Conservation (phyloP, 345 rosid species). For the Arabis hirsuta region DNA sequence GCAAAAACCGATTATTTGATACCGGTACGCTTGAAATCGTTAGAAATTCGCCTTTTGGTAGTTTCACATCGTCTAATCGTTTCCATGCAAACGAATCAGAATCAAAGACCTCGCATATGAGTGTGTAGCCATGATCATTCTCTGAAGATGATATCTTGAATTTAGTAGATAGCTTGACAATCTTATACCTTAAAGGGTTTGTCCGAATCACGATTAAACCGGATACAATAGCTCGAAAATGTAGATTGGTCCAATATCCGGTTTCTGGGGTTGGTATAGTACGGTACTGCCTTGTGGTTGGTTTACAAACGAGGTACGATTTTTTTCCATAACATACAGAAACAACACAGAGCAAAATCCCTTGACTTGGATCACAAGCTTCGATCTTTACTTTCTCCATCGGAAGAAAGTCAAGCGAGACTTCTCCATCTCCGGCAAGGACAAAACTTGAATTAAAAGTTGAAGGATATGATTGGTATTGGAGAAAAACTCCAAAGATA, state of each 20-base stretch:
- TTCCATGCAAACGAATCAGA: slow-evolving; percentile 1
- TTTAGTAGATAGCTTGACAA: not conserved
- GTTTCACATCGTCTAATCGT: not conserved
- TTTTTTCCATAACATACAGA: not conserved
- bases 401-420: not conserved
- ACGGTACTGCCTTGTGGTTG: not conserved
- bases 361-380: not conserved
- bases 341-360: not conserved
- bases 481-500: not conserved
- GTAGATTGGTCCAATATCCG: not conserved
- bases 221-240: not conserved
- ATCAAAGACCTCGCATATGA: not conserved
- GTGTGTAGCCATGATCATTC: not conserved
- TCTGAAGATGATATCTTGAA: not conserved
- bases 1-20: not conserved
- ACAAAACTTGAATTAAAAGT: not conserved
- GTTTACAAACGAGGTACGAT: not conserved
- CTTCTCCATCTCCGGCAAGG: not conserved
- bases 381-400: not conserved
- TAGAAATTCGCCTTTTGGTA: not conserved
- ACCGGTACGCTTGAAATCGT: not conserved
- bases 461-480: not conserved
- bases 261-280: not conserved
- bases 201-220: not conserved
- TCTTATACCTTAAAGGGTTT: not conserved